phyloP scores from a whole-genome alignment of 495 filamentous ascomycete genomes.

The Neurospora pannonica region DNA sequence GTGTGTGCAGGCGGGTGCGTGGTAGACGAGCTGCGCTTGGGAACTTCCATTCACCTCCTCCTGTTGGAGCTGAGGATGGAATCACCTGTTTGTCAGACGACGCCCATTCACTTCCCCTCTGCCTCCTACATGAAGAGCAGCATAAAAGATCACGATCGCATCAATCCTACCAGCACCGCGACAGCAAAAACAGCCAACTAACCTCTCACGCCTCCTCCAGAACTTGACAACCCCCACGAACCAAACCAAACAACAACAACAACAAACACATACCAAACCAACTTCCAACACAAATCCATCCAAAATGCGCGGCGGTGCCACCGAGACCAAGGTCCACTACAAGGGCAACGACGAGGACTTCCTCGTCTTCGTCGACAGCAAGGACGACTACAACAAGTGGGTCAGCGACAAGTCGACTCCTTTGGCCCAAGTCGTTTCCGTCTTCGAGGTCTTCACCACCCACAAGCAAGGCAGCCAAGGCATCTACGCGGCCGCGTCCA shows the following conservation, averaged over 20 bases:
- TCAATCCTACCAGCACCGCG: not conserved
- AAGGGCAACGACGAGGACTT: slow-evolving; percentile 85
- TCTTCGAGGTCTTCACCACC: slow-evolving; percentile 84
- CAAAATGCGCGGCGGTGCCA: slow-evolving; percentile 73
- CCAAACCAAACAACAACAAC: slow-evolving; percentile 1
- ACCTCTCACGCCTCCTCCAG: not conserved
- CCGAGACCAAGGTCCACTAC: slow-evolving; percentile 76
- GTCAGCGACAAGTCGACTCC: slow-evolving; percentile 68
- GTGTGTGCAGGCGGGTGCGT: not conserved
- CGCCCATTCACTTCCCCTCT: not conserved
- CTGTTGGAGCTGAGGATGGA: not conserved
- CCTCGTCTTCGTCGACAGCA: slow-evolving; percentile 77
- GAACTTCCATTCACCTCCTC: not conserved
- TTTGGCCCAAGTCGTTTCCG: slow-evolving; percentile 72
- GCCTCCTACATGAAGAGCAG: not conserved
- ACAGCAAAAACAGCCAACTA: not conserved
- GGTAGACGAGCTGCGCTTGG: not conserved
- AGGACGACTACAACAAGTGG: slow-evolving; percentile 68
- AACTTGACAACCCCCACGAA: not conserved
- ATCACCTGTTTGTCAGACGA: not conserved
- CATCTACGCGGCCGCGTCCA: slow-evolving; percentile 63
- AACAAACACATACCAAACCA: slow-evolving; percentile 9
- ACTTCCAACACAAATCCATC: slow-evolving; percentile 9
- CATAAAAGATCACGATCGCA: not conserved
- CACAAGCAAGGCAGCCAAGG: slow-evolving; percentile 90